A percentile compares a stretch with the other conserved stretches of the same genome.
These are phyloP conservation scores for Magnusiomyces tetraspermus DNA, from an alignment of 1,139 yeast species.

Conservation along the genomic window DNA sequence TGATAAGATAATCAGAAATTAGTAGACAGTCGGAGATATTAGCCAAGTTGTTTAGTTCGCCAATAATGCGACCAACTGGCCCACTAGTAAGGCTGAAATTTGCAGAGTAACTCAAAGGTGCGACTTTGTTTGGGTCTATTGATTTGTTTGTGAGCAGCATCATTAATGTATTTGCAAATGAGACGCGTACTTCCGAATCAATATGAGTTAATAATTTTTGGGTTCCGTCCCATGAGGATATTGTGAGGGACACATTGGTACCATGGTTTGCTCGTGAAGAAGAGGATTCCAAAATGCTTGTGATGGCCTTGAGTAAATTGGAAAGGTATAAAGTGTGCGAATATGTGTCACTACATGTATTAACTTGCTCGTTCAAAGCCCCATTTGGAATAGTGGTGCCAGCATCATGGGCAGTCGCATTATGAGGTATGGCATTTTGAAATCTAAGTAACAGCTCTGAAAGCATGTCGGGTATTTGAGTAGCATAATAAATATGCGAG, in stretches of 20 bases:
- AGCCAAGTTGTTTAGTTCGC: conserved; percentile 16
- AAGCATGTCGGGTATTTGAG: conserved; percentile 70
- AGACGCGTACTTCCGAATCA: conserved; percentile 21
- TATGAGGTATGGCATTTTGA: conserved; percentile 9
- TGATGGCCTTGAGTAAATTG: conserved; percentile 1
- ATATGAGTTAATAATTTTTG: conserved; percentile 25
- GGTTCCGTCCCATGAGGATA: conserved; percentile 30
- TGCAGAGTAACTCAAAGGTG: conserved; percentile 1
- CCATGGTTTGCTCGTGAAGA: not conserved
- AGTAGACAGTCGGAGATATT: not conserved
- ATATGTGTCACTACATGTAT: too few relatives aligned
- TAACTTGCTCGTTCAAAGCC: too few relatives aligned
- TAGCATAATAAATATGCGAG: conserved; percentile 65
- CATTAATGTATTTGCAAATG: conserved; percentile 24
- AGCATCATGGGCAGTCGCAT: not conserved
- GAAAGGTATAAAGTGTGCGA: not conserved
- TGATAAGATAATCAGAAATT: not conserved
- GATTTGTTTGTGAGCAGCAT: conserved; percentile 19
- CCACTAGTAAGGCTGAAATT: conserved; percentile 18
- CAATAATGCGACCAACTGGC: conserved; percentile 20
- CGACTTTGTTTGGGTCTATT: not conserved
- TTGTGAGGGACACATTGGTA: conserved; percentile 6
- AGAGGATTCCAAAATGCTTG: not conserved
- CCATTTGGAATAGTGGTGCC: not conserved
- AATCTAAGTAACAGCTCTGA: conserved; percentile 36